Conservation (phyloP, 805 yeast species). For the Pichia thaimueangensis region DNA sequence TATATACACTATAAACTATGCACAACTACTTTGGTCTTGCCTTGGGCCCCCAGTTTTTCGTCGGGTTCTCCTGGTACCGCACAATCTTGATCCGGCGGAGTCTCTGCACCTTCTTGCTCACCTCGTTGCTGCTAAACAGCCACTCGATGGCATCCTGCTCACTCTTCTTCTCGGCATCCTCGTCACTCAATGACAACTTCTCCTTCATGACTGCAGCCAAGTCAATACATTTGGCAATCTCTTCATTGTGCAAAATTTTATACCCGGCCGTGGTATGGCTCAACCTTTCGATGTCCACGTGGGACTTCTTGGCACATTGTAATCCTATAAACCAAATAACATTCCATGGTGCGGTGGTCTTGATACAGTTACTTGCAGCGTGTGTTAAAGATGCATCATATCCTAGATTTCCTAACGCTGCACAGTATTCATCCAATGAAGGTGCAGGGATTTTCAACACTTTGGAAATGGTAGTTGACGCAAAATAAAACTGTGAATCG, state of each 20-base stretch:
- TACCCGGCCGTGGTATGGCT: constrained; percentile 52
- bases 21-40: constrained; percentile 61
- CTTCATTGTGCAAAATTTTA: constrained; percentile 43
- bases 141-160: constrained; percentile 26
- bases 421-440: constrained; percentile 59
- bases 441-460: constrained; percentile 80
- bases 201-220: constrained; percentile 14
- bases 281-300: constrained; percentile 35
- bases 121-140: constrained; percentile 57
- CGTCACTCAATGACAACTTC: constrained; percentile 1
- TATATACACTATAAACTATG: too few species aligned
- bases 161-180: constrained; percentile 17
- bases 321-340: constrained; percentile 67
- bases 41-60: constrained; percentile 87
- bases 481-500: constrained; percentile 71
- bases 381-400: constrained; percentile 82
- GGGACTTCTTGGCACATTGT: constrained; percentile 49
- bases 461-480: constrained; percentile 70
- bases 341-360: constrained; percentile 86
- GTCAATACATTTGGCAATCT: constrained; percentile 31
- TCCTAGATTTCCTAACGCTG: constrained; percentile 83
- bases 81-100: constrained; percentile 75
- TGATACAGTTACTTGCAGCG: constrained; percentile 76
- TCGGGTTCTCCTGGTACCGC: constrained; percentile 87
- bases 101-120: constrained; percentile 49